Base-by-base conservation (phyloP, 1,284 basidiomycete genomes). In the Cerrena zonata region DNA sequence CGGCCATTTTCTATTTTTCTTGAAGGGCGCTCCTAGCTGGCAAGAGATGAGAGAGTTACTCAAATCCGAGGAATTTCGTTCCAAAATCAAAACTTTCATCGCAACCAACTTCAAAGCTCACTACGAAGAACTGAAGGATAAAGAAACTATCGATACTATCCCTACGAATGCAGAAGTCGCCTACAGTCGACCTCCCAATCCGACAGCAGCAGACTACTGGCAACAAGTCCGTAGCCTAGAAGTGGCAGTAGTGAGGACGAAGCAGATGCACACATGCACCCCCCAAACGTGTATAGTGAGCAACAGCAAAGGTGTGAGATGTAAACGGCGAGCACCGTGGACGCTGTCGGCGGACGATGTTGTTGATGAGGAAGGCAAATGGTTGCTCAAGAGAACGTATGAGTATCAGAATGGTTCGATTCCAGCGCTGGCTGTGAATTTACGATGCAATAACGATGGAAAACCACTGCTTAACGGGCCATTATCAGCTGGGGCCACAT, bases 271-370 rank as follows among this genome's bases (percentile, higher is more conserved):
- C 51, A 62, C 53, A 1, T 74, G 70, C 52, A 26, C 51, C 18
- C 5, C 45, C 2, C 43, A 55, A 23, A 70, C 68, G 53, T 42
- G 68, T 0, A 23, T 25, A 2, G 19, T 44, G 51, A 39, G 56
- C 5, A 51, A 58, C 45, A 57, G 61, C 11, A 64, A 61, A 1
- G 22, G 34, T 2, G 37, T 52, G 5, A 40, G 38, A 3, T 74
- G 70, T 54, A 74, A 74, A 53, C 44, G 69, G 2, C 36, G 62
- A 0, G 69, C 69, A 4, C 72, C 72, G 5, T 75, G 61, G 21
- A 25, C 47, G 22, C 12, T 57, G 0, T 53, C 62, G 1, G 26
- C 47, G 0, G 49, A 58, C 4, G 61, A 57, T n/a, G 60, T 42
- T 21, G 57, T 72, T 1, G 26, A 53, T 3, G 58, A 56, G 12